These are phyloP conservation scores for Oryza meridionalis DNA, from an alignment of 176 grass and related monocot genomes.

Conservation along the genomic window DNA sequence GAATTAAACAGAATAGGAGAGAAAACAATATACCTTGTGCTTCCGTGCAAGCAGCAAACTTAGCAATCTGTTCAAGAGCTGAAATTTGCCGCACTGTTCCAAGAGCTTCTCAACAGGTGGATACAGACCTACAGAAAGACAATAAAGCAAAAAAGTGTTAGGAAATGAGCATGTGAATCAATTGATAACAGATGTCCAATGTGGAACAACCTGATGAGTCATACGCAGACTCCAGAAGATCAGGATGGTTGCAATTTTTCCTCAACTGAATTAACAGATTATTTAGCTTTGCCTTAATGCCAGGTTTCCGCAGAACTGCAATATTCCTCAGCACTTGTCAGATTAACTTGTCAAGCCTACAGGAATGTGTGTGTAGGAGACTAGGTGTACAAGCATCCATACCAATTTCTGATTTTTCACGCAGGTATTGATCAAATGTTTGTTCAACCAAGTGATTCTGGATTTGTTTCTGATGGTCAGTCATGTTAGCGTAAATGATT, in stretches of 20 bases:
- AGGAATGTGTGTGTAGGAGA: background rate
- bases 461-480: conserved; percentile 83
- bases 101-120: conserved; percentile 78
- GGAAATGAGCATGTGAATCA: conserved; percentile 9
- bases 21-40: conserved; percentile 70
- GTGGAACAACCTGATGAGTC: conserved; percentile 50
- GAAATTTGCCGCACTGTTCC: conserved; percentile 89
- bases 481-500: conserved; percentile 96
- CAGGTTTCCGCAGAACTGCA: conserved; percentile 60
- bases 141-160: background rate
- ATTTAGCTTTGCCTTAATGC: conserved; percentile 75
- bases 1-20: conserved; percentile 16
- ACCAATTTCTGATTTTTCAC: conserved; percentile 67
- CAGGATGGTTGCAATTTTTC: conserved; percentile 87
- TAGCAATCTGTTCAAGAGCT: conserved; percentile 71
- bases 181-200: conserved; percentile 14
- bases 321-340: conserved; percentile 29
- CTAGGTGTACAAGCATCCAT: background rate
- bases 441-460: conserved; percentile 81
- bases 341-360: conserved; percentile 8
- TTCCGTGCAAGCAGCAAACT: conserved; percentile 58
- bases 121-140: conserved; percentile 53
- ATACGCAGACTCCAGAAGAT: conserved; percentile 76
- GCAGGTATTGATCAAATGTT: conserved; percentile 74
- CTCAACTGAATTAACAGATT: conserved; percentile 81